phyloP scores from a whole-genome alignment of 768 basidiomycete genomes.

The Auricularia heimuer region DNA sequence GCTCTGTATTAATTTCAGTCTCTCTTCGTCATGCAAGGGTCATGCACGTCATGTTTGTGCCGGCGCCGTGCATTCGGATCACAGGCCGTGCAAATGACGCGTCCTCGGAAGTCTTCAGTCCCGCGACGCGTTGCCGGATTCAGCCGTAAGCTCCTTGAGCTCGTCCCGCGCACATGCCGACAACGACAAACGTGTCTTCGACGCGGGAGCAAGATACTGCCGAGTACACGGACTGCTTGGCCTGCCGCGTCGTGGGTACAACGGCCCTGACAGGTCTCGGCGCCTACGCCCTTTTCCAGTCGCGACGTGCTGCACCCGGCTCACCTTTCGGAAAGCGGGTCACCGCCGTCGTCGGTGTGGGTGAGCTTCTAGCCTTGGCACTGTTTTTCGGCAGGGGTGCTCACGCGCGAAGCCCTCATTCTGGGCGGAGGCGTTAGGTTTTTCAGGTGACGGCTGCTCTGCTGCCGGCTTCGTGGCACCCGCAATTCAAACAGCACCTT shows the following conservation, averaged over 20 bases:
- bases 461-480: constrained; percentile 2
- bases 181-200: no score
- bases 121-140: no score
- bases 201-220: no score
- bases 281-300: constrained; percentile 55
- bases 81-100: no score
- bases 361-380: constrained; percentile 29
- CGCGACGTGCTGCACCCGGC: constrained; percentile 54
- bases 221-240: constrained; percentile 44
- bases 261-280: constrained; percentile 54
- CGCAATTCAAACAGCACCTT: no score
- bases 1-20: background rate
- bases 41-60: no score
- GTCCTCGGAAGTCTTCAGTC: no score
- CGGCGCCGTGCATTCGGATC: no score
- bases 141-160: no score
- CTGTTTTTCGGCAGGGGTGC: constrained; percentile 18
- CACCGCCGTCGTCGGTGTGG: constrained; percentile 52
- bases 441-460: constrained; percentile 1
- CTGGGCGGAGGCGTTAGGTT: background rate
- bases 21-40: no score
- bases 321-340: constrained; percentile 49
- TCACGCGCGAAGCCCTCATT: constrained; percentile 12
- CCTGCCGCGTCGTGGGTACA: constrained; percentile 61
- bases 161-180: no score